phyloP scores from a whole-genome alignment of 2,329 filamentous ascomycete genomes.

The Lecanosticta acicola region DNA sequence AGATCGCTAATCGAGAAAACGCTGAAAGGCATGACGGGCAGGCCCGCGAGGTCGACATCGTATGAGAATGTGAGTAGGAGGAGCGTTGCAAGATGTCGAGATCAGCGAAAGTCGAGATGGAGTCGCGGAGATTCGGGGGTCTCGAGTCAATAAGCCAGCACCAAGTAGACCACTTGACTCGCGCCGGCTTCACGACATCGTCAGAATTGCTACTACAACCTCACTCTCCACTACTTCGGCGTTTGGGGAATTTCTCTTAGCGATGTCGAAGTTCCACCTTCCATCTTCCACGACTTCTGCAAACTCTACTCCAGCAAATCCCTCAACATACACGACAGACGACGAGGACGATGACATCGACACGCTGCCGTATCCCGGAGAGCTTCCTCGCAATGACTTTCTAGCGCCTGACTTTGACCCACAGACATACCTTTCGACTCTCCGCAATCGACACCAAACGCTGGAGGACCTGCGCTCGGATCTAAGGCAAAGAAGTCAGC shows the following conservation, averaged over 20 bases:
- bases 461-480: conserved; percentile 88
- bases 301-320: conserved; percentile 39
- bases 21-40: conserved; percentile 27
- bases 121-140: conserved; percentile 12
- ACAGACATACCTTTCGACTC: conserved; percentile 71
- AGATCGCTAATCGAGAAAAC: conserved; percentile 11
- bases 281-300: conserved; percentile 21
- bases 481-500: conserved; percentile 70
- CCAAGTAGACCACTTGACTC: no score
- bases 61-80: background rate
- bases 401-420: conserved; percentile 72
- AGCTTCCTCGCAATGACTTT: conserved; percentile 78
- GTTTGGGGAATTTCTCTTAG: background rate
- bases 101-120: conserved; percentile 1
- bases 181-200: no score
- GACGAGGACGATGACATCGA: conserved; percentile 49
- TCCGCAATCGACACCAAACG: conserved; percentile 86
- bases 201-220: no score
- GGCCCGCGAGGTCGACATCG: conserved; percentile 23
- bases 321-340: conserved; percentile 36
- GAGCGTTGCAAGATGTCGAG: background rate
- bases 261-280: conserved; percentile 49
- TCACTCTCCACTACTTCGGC: background rate
- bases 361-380: conserved; percentile 79
- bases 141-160: no score